phyloP scores from a whole-genome alignment of 2,329 filamentous ascomycete genomes.

The Hymenoscyphus repandus region DNA sequence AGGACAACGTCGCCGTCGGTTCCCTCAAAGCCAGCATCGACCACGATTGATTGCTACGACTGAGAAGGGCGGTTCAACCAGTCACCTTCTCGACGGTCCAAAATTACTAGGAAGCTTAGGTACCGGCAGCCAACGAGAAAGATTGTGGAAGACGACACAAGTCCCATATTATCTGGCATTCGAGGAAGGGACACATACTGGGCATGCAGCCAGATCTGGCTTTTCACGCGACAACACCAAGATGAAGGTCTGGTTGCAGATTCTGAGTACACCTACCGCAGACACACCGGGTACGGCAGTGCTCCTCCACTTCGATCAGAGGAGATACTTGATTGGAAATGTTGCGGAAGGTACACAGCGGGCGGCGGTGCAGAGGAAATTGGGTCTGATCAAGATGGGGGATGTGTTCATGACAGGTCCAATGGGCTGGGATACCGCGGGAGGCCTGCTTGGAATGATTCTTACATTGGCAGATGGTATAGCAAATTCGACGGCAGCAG shows the following conservation, averaged over 20 bases:
- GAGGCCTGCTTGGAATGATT: conserved; percentile 80
- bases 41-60: no score
- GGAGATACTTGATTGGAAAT: conserved; percentile 81
- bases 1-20: no score
- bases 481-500: conserved; percentile 40
- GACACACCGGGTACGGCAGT: conserved; percentile 81
- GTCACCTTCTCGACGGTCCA: no score
- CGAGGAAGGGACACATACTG: not conserved
- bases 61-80: no score
- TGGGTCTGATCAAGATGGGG: conserved; percentile 58
- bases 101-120: no score
- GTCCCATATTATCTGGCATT: conserved; percentile 1
- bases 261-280: conserved; percentile 76
- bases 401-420: conserved; percentile 80
- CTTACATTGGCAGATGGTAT: conserved; percentile 73
- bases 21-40: no score
- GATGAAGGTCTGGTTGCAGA: conserved; percentile 72
- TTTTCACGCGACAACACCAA: conserved; percentile 10
- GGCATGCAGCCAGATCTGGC: not conserved
- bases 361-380: conserved; percentile 53
- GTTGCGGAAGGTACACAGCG: conserved; percentile 82
- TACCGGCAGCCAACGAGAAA: not conserved
- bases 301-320: conserved; percentile 72
- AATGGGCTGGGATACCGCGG: conserved; percentile 69
- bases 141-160: not conserved